Evolutionary conservation across 768 basidiomycete species (phyloP), one percentile per base, ranked within the genome.

Genomic region (Lanmaoa rubissima): DNA sequence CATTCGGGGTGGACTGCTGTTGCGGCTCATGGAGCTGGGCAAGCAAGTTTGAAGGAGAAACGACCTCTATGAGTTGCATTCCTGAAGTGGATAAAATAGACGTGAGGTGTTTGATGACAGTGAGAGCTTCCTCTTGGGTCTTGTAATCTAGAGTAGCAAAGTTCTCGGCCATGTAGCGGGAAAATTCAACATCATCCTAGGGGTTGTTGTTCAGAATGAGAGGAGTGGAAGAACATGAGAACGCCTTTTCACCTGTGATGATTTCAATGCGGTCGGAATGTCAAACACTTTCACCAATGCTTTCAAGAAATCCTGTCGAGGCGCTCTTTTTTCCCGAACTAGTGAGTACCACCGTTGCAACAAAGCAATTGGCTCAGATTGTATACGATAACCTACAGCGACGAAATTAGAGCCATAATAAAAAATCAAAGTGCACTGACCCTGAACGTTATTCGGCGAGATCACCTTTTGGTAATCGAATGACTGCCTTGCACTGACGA

Each of bases 131-230:
- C 71, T 99, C 97, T 64, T 90, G 87, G 0, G 92, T 92, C 76
- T 94, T 98, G 78, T 95, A 98, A 35, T 98, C 94, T 58, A 99
- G 84, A 1, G 88, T 77, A 1, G 94, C 82, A 55, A 98, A 88
- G 66, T 98, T 98, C 69, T 98, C 97, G 0, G 92, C 88, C 84
- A 98, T 90, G 74, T 94, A 99, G 53, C 94, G 87, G 5, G 81
- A 81, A 67, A 98, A 93, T 48, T 88, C 84, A 51, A 95, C 79
- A 64, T 97, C 91, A 58, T 89, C 83, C 88, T 94, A 61, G 28
- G 36, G 14, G 32, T 21, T 14, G 34, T 32, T 21, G 43, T 14
- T 58, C 16, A 48, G 31, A 50, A 19, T 4, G 19, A 17, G 19
- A 31, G 38, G 5, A 7, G 19, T 14, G 5, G 17, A 26, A 6